Base-by-base conservation (phyloP, 495 filamentous ascomycete genomes). In the Chlorociboria aeruginascens region DNA sequence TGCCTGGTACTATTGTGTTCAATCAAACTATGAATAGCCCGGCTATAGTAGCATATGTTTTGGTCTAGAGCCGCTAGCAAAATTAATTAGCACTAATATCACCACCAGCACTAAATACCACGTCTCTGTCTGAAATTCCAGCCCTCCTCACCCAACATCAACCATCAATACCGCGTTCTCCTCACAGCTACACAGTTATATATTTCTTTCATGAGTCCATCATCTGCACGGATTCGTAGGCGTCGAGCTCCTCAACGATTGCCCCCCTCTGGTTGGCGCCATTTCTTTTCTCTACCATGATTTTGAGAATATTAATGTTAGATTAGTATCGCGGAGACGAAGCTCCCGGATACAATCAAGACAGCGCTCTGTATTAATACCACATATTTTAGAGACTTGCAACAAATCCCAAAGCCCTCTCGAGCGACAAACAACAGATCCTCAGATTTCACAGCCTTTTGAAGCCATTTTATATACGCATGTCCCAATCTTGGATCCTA, bases 271-370 rank as follows among this genome's bases (percentile, higher is more conserved):
- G 12, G 32, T 48, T 39, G 45, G 32, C 45, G 7, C 4, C 31
- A 46, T 46, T 46, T 46, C 44, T 46, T 46, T 7, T 46, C 32
- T 25, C 2, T 25, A 25, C 4, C 1, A 25, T 48, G 45, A 48
- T 39, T 48, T 3, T 33, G 13, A 48, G 29, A 33, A 39, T 39
- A 48, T 48, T 48, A 11, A 48, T 39, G 17, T 48, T 45, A 14
- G 33, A 39, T n/a, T 39, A 48, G 45, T 38, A 14, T 28, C 30
- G 34, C 32, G 45, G 33, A 48, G 45, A 48, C 45, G 45, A 48
- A 38, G 45, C 45, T 48, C 32, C 45, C 45, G 45, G 32, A 28
- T 48, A 20, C 1, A 40, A 48, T 48, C 34, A 48, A 48, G 44
- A 20, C 41, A 43, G 20, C 41, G 41, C 41, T 43, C 29, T 32